Base-by-base conservation (phyloP, 371 early-diverging fungal species). In the Mucor velutinosus region DNA sequence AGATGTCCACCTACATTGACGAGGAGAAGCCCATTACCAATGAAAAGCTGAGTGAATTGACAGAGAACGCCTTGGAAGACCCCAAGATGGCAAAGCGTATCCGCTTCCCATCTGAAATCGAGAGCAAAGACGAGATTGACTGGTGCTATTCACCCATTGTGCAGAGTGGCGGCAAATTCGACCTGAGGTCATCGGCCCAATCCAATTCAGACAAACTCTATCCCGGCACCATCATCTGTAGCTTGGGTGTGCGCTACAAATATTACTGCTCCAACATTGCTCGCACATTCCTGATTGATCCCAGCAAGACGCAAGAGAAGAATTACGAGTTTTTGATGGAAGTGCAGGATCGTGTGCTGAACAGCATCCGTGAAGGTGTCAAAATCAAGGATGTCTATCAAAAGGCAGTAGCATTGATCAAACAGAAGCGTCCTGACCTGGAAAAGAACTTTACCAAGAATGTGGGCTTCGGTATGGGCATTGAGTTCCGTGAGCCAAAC, bases 111-210 rank as follows among this genome's bases (percentile, higher is more conserved):
- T 76, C 81, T 19, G 94, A 93, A 69, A 65, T 77, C 11, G 76
- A 75, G 0, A 71, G 75, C 58, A 73, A 70, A 30, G 83, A 81
- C 8, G 84, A 82, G 43, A 66, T 90, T 10, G 99, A 99, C 58
- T 95, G 96, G 94, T 94, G 97, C 73, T 96, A 97, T 65, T 84
- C 91, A 7, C 99, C 99, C 14, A 94, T 98, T 68, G 90, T 99
- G 61, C 99, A 99, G 80, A 95, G 95, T 81, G 99, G 99, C 60
- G 98, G 98, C 41, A 82, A 87, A 45, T 99, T 95, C 70, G 93
- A 96, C 71, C 79, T 98, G 64, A 86, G 87, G 65, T 90, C 95
- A 6, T 89, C 91, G 1, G 98, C 97, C 15, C 71, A 79, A 39
- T 94, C 95, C 43, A 90, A 92, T 76, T 71, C 76, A 0, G 84